These are phyloP conservation scores for Dissoconium aciculare DNA, from an alignment of 2,329 filamentous ascomycete genomes.

Conservation along the genomic window DNA sequence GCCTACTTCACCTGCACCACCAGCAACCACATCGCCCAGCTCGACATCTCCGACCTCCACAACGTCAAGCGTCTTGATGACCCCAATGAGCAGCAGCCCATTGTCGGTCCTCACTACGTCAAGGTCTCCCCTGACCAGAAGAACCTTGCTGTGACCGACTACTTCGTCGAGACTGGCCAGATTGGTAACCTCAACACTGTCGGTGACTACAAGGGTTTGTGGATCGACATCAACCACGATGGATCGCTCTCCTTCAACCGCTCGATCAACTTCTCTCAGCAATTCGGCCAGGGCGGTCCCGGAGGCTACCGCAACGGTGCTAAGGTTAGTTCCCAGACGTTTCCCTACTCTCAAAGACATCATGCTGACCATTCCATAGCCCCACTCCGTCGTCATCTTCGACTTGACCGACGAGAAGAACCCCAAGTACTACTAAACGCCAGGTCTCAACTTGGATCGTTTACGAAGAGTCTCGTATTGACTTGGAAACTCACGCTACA, in stretches of 20 bases:
- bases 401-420: neutral
- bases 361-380: too few species aligned
- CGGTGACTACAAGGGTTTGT: conserved; percentile 47
- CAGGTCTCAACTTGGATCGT: too few species aligned
- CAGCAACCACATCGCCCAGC: conserved; percentile 46
- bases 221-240: conserved; percentile 43
- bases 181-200: conserved; percentile 47
- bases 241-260: conserved; percentile 46
- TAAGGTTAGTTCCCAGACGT: too few species aligned
- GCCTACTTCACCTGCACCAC: conserved; percentile 47
- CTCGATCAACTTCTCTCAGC: conserved; percentile 40
- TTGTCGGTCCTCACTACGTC: conserved; percentile 48
- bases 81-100: conserved; percentile 43
- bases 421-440: conserved; percentile 1
- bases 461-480: too few species aligned
- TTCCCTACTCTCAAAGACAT: too few species aligned
- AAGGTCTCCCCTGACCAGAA: conserved; percentile 51
- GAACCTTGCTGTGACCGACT: conserved; percentile 49
- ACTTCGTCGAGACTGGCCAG: conserved; percentile 49
- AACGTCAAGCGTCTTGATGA: conserved; percentile 48
- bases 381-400: conserved; percentile 1
- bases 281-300: conserved; percentile 42
- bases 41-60: conserved; percentile 46
- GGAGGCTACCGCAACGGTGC: too few species aligned
- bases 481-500: too few species aligned